phyloP scores from a whole-genome alignment of 2,329 filamentous ascomycete genomes.

The Xylaria sp. region DNA sequence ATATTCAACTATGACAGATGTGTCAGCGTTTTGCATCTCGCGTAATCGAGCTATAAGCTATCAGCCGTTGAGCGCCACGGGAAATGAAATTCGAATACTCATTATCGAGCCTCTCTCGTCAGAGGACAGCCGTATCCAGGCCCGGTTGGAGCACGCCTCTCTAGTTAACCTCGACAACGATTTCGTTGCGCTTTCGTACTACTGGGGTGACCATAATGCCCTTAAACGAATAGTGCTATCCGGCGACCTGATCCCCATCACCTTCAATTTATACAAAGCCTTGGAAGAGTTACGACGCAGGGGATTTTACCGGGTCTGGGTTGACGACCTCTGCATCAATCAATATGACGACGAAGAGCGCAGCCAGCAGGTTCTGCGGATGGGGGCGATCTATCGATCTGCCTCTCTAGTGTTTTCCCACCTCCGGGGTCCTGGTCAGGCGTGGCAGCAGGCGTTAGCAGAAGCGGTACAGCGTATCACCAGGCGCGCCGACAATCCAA shows the following conservation, averaged over 20 bases:
- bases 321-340: slow-evolving; percentile 37
- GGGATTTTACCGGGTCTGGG: slow-evolving; percentile 33
- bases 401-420: slow-evolving; percentile 33
- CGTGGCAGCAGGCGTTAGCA: slow-evolving; percentile 22
- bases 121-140: slow-evolving; percentile 24
- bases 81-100: slow-evolving; percentile 35
- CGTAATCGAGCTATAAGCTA: slow-evolving; percentile 31
- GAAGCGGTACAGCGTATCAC: slow-evolving; percentile 23
- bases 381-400: slow-evolving; percentile 35
- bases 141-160: slow-evolving; percentile 29
- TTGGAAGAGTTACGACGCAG: slow-evolving; percentile 30
- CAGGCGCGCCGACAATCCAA: slow-evolving; percentile 8
- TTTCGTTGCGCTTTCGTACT: slow-evolving; percentile 36
- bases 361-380: slow-evolving; percentile 31
- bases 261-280: slow-evolving; percentile 34
- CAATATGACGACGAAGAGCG: slow-evolving; percentile 35
- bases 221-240: slow-evolving; percentile 28
- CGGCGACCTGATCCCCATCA: slow-evolving; percentile 28
- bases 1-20: slow-evolving; percentile 28
- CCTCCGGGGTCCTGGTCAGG: slow-evolving; percentile 15
- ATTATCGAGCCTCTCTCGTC: slow-evolving; percentile 26
- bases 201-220: slow-evolving; percentile 32
- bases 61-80: slow-evolving; percentile 18
- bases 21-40: slow-evolving; percentile 24
- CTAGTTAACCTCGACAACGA: slow-evolving; percentile 29